phyloP scores from a whole-genome alignment of 768 basidiomycete genomes.

The Fistulinella prunicolor region DNA sequence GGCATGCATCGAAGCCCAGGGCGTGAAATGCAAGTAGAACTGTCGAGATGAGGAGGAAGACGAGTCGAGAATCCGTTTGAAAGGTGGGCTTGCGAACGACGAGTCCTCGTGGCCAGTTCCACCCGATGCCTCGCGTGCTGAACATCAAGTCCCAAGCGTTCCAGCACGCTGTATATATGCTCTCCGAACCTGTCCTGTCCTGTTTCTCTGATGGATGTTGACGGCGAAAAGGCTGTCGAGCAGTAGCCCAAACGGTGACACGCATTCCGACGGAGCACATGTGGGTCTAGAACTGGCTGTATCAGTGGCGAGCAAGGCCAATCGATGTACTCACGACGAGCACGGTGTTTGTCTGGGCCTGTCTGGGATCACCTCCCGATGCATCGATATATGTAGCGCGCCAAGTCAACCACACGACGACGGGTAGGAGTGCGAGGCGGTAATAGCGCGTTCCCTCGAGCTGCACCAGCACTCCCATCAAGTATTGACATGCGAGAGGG shows the following conservation, averaged over 20 bases:
- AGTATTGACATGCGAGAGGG: slow-evolving; percentile 43
- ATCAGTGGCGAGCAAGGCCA: background rate
- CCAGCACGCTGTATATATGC: slow-evolving; percentile 18
- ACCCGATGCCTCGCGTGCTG: slow-evolving; percentile 25
- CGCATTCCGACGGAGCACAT: slow-evolving; percentile 18
- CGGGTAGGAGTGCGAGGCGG: slow-evolving; percentile 48
- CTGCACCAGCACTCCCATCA: slow-evolving; percentile 50
- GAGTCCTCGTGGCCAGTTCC: slow-evolving; percentile 23
- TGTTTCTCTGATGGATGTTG: background rate
- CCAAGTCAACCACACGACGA: slow-evolving; percentile 44
- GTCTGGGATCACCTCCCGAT: slow-evolving; percentile 18
- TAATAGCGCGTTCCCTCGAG: slow-evolving; percentile 38
- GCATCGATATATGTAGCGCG: slow-evolving; percentile 31
- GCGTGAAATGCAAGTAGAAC: slow-evolving; percentile 2
- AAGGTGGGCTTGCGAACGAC: slow-evolving; percentile 13
- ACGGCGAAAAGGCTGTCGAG: slow-evolving; percentile 13
- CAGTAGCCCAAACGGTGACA: slow-evolving; percentile 14
- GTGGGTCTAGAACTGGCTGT: slow-evolving; percentile 4
- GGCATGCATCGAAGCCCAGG: slow-evolving; percentile 10
- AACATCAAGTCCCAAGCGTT: slow-evolving; percentile 24
- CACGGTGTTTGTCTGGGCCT: slow-evolving; percentile 8
- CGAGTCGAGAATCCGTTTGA: slow-evolving; percentile 13
- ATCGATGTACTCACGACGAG: slow-evolving; percentile 15
- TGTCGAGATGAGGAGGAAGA: slow-evolving; percentile 15
- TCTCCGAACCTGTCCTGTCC: background rate